Evolutionary conservation across 257 asterid genomes (phyloP).

Genomic region (Linderniella brevidens): DNA sequence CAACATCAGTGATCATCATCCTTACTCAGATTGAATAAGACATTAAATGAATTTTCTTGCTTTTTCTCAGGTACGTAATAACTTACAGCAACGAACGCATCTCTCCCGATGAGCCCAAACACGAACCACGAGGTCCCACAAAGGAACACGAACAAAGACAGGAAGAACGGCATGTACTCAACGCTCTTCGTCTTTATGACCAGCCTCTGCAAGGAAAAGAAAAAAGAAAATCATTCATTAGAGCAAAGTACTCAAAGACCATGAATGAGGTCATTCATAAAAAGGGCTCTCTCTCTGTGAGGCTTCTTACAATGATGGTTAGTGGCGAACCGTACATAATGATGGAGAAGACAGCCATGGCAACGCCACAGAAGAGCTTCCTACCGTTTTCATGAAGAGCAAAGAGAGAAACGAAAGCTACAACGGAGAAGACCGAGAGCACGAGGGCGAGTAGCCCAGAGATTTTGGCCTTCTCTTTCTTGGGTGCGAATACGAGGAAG

Average conservation of each 20-base stretch:
- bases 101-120: slow-evolving; percentile 63
- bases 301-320: slow-evolving; percentile 38
- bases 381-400: slow-evolving; percentile 32
- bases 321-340: slow-evolving; percentile 59
- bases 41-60: background rate
- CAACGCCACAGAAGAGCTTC: slow-evolving; percentile 33
- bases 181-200: slow-evolving; percentile 76
- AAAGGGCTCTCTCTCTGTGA: background rate
- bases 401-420: slow-evolving; percentile 33
- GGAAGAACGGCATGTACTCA: slow-evolving; percentile 78
- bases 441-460: slow-evolving; percentile 23
- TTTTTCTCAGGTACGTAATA: background rate
- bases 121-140: slow-evolving; percentile 72
- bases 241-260: background rate
- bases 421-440: slow-evolving; percentile 22
- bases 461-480: slow-evolving; percentile 39
- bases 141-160: slow-evolving; percentile 55
- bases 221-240: too few species aligned
- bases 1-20: background rate
- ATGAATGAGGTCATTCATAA: background rate
- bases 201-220: slow-evolving; percentile 55
- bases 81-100: slow-evolving; percentile 71
- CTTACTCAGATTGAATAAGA: background rate
- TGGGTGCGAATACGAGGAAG: slow-evolving; percentile 32
- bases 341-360: slow-evolving; percentile 36